phyloP scores from a whole-genome alignment of 176 grass and related monocot genomes.

The Carex scoparia region DNA sequence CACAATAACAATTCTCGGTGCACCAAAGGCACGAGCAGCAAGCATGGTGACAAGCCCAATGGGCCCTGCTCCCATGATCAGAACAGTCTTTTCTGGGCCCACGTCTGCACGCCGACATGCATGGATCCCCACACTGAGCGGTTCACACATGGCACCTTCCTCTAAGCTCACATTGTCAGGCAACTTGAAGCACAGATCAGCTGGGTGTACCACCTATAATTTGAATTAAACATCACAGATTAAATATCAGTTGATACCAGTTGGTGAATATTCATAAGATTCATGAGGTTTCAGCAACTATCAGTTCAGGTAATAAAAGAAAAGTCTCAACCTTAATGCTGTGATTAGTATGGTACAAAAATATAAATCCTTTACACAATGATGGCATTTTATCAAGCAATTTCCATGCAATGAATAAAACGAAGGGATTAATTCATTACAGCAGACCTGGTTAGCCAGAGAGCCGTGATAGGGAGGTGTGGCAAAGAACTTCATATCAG shows the following conservation, averaged over 20 bases:
- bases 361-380: background rate
- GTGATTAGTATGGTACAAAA: background rate
- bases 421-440: background rate
- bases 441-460: slow-evolving; percentile 56
- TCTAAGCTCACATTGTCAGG: slow-evolving; percentile 69
- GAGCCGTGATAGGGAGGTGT: slow-evolving; percentile 76
- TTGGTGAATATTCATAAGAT: background rate
- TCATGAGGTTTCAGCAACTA: background rate
- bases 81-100: slow-evolving; percentile 55
- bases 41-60: slow-evolving; percentile 77
- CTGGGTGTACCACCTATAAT: slow-evolving; percentile 70
- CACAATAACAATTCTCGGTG: slow-evolving; percentile 46
- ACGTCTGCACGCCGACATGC: slow-evolving; percentile 71
- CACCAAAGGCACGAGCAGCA: slow-evolving; percentile 62
- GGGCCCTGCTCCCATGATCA: slow-evolving; percentile 74
- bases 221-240: background rate
- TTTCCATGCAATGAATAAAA: background rate
- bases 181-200: slow-evolving; percentile 85
- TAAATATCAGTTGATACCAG: background rate
- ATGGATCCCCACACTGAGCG: slow-evolving; percentile 88
- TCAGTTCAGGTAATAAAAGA: background rate
- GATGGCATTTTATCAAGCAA: background rate
- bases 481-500: slow-evolving; percentile 88
- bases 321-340: background rate
- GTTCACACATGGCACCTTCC: slow-evolving; percentile 98